Conservation (phyloP, 805 yeast genomes). For the Myxozyma lipomycoides region DNA sequence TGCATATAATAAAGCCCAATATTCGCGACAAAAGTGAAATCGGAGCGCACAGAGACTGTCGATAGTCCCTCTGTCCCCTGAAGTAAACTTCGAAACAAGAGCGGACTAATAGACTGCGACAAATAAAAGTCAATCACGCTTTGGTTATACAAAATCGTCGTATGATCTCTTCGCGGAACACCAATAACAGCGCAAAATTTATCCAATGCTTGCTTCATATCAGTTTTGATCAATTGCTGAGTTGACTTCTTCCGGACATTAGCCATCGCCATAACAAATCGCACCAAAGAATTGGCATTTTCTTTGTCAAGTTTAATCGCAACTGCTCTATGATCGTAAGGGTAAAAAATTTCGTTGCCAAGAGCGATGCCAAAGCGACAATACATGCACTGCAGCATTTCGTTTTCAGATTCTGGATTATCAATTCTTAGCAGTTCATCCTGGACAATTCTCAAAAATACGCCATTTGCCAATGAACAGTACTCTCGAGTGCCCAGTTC, state of each 20-base stretch:
- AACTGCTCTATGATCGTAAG: slow-evolving; percentile 60
- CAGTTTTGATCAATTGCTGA: slow-evolving; percentile 56
- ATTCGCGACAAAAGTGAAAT: slow-evolving; percentile 20
- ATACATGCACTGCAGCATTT: slow-evolving; percentile 68
- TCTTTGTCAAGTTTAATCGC: slow-evolving; percentile 41
- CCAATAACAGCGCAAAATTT: slow-evolving; percentile 67
- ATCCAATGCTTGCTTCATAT: slow-evolving; percentile 69
- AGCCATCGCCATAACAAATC: slow-evolving; percentile 53
- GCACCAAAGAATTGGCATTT: slow-evolving; percentile 43
- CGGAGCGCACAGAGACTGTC: slow-evolving; percentile 14
- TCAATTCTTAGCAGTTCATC: slow-evolving; percentile 46
- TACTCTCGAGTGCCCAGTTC: slow-evolving; percentile 65
- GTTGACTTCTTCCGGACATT: slow-evolving; percentile 50
- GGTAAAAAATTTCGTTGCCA: slow-evolving; percentile 52
- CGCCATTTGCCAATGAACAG: slow-evolving; percentile 64
- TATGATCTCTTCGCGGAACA: slow-evolving; percentile 44
- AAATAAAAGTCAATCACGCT: slow-evolving; percentile 47
- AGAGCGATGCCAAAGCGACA: slow-evolving; percentile 73
- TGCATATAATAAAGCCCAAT: slow-evolving; percentile 65
- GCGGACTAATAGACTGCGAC: slow-evolving; percentile 28
- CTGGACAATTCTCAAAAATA: slow-evolving; percentile 59
- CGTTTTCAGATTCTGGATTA: slow-evolving; percentile 52
- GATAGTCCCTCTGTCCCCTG: slow-evolving; percentile 17
- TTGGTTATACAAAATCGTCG: slow-evolving; percentile 39
- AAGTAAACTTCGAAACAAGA: slow-evolving; percentile 22